phyloP scores from a whole-genome alignment of 305 asterid genomes.

The Fraxinus angustifolia region DNA sequence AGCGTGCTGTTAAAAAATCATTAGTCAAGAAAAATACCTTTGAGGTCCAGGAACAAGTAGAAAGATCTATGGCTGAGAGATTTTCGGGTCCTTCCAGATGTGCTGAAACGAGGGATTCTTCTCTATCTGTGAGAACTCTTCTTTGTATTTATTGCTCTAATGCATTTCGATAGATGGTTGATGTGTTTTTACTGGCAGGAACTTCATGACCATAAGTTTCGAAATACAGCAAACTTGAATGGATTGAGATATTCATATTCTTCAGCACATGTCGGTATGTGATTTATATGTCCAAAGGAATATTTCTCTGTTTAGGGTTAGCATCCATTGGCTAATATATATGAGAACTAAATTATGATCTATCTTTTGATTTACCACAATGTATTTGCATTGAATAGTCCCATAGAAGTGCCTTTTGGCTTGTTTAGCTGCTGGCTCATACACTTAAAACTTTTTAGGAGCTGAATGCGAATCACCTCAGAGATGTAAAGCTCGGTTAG shows the following conservation, averaged over 20 bases:
- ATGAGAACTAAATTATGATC: background rate
- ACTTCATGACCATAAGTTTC: constrained; percentile 44
- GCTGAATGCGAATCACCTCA: constrained; percentile 82
- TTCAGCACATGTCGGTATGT: constrained; percentile 57
- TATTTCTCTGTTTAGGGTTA: constrained; percentile 10
- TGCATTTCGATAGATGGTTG: constrained; percentile 24
- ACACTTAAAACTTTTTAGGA: constrained; percentile 41
- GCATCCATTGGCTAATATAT: constrained; percentile 1
- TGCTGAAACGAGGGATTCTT: constrained; percentile 51
- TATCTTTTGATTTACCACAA: constrained; percentile 3
- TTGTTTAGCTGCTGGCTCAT: constrained; percentile 25
- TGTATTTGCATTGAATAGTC: constrained; percentile 18
- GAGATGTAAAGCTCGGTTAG: constrained; percentile 87
- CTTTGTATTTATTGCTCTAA: constrained; percentile 17
- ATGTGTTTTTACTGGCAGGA: constrained; percentile 30
- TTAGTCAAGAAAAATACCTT: constrained; percentile 48
- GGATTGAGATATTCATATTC: constrained; percentile 46
- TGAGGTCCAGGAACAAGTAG: constrained; percentile 39
- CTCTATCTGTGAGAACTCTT: constrained; percentile 58
- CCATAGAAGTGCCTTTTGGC: constrained; percentile 10
- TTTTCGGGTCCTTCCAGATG: constrained; percentile 48
- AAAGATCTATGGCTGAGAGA: constrained; percentile 51
- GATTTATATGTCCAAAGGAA: constrained; percentile 7
- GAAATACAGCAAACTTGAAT: constrained; percentile 40
- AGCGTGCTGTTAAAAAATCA: constrained; percentile 67